These are phyloP conservation scores for Polytolypa hystricis DNA, from an alignment of 2,329 filamentous ascomycete species.

Conservation along the genomic window DNA sequence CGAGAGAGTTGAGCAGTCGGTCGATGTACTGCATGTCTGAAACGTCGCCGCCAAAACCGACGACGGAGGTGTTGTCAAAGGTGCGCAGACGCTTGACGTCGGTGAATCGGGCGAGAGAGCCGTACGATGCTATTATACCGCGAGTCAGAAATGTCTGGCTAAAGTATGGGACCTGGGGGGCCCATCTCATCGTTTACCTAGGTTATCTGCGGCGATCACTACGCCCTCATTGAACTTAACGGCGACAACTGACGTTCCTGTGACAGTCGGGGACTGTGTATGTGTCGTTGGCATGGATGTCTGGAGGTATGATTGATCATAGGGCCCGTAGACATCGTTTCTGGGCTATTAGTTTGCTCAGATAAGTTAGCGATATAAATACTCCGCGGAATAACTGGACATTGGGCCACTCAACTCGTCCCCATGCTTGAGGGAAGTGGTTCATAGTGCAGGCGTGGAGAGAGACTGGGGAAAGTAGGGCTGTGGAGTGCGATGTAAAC, in stretches of 20 bases:
- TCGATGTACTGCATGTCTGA: slow-evolving; percentile 99
- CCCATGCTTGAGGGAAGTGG: slow-evolving; percentile 55
- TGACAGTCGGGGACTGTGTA: slow-evolving; percentile 87
- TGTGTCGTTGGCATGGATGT: slow-evolving; percentile 61
- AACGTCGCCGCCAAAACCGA: slow-evolving; percentile 94
- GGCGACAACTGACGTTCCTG: slow-evolving; percentile 87
- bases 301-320: slow-evolving; percentile 78
- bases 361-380: slow-evolving; percentile 17
- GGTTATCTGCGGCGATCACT: slow-evolving; percentile 91
- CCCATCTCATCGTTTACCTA: slow-evolving; percentile 64
- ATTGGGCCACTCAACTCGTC: slow-evolving; percentile 42
- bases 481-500: slow-evolving; percentile 5
- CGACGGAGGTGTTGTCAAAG: slow-evolving; percentile 71
- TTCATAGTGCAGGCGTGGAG: slow-evolving; percentile 41
- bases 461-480: slow-evolving; percentile 1
- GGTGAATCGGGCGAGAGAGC: slow-evolving; percentile 90
- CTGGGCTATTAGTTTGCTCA: slow-evolving; percentile 54
- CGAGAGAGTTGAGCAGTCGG: slow-evolving; percentile 73
- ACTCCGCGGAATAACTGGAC: neutral
- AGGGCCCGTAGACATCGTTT: slow-evolving; percentile 92
- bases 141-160: no score
- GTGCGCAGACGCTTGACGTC: slow-evolving; percentile 89
- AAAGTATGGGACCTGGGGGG: no score
- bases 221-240: slow-evolving; percentile 96
- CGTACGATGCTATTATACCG: slow-evolving; percentile 93